phyloP scores from a whole-genome alignment of 2,329 filamentous ascomycete species.

The Cercospora brassicicola region DNA sequence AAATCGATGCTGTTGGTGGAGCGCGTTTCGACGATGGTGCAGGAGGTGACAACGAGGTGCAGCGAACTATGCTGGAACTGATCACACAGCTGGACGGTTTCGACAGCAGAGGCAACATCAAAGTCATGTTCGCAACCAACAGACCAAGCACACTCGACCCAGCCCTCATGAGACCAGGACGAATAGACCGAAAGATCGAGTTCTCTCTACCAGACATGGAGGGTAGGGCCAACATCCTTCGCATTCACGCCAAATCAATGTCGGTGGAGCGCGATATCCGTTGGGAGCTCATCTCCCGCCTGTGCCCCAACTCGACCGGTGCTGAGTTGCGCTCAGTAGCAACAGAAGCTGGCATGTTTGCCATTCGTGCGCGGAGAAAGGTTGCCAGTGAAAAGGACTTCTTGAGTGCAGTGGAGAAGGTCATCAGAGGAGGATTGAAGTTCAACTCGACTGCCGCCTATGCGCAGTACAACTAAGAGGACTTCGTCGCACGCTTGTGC shows the following conservation, averaged over 20 bases:
- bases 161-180: conserved; percentile 93
- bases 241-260: conserved; percentile 99
- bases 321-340: conserved; percentile 95
- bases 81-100: conserved; percentile 97
- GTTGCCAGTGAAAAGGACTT: conserved; percentile 99
- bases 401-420: conserved; percentile 95
- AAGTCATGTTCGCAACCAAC: conserved; percentile 99
- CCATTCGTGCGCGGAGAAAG: conserved; percentile 91
- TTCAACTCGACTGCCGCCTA: conserved; percentile 98
- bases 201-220: conserved; percentile 97
- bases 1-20: conserved; percentile 94
- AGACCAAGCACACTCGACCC: conserved; percentile 91
- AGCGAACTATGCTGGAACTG: conserved; percentile 95
- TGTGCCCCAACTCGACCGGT: conserved; percentile 96
- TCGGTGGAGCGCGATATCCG: conserved; percentile 97
- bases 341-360: conserved; percentile 98
- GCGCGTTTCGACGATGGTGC: conserved; percentile 96
- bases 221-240: conserved; percentile 92
- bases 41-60: conserved; percentile 95
- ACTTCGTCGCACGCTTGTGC: background rate
- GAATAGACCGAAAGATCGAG: conserved; percentile 98
- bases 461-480: conserved; percentile 92
- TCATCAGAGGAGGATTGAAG: conserved; percentile 98
- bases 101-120: conserved; percentile 95
- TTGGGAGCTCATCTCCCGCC: conserved; percentile 95